phyloP scores from a whole-genome alignment of 441 rosid species.

The Gossypium davidsonii region DNA sequence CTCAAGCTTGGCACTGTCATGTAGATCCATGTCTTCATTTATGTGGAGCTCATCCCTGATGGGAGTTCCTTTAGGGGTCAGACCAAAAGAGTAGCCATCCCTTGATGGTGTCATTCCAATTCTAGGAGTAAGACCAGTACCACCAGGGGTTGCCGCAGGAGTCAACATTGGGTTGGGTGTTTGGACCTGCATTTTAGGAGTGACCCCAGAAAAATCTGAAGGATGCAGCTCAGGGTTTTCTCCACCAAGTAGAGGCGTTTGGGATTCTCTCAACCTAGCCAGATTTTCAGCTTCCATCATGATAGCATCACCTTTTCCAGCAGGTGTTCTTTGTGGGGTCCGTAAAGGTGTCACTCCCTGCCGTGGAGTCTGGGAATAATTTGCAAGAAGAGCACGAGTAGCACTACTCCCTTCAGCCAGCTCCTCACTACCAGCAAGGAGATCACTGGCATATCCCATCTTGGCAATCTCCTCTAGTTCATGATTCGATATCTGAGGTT shows the following conservation, averaged over 20 bases:
- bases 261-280: slow-evolving; percentile 94
- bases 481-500: slow-evolving; percentile 90
- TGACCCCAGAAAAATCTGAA: slow-evolving; percentile 96
- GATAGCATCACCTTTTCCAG: slow-evolving; percentile 92
- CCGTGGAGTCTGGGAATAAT: slow-evolving; percentile 83
- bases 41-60: slow-evolving; percentile 91
- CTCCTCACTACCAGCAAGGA: slow-evolving; percentile 73
- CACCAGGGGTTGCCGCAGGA: slow-evolving; percentile 86
- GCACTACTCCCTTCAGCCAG: slow-evolving; percentile 81
- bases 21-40: slow-evolving; percentile 82
- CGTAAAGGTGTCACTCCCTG: slow-evolving; percentile 82
- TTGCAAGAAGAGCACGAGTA: slow-evolving; percentile 86
- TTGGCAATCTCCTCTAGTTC: slow-evolving; percentile 94
- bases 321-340: slow-evolving; percentile 93
- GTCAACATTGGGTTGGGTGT: slow-evolving; percentile 90
- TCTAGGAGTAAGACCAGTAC: slow-evolving; percentile 69
- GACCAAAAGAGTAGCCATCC: slow-evolving; percentile 65
- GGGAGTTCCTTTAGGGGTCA: slow-evolving; percentile 92
- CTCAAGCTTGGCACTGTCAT: slow-evolving; percentile 69
- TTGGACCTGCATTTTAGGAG: slow-evolving; percentile 80
- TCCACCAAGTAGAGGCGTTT: slow-evolving; percentile 92
- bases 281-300: slow-evolving; percentile 99
- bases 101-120: slow-evolving; percentile 82
- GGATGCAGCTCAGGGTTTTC: slow-evolving; percentile 97
- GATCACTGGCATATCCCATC: slow-evolving; percentile 94